Percentiles rank a stretch among this genome's conserved stretches.
phyloP scores from a whole-genome alignment of 164 flowering plant species.

The Tinospora cordifolia region DNA sequence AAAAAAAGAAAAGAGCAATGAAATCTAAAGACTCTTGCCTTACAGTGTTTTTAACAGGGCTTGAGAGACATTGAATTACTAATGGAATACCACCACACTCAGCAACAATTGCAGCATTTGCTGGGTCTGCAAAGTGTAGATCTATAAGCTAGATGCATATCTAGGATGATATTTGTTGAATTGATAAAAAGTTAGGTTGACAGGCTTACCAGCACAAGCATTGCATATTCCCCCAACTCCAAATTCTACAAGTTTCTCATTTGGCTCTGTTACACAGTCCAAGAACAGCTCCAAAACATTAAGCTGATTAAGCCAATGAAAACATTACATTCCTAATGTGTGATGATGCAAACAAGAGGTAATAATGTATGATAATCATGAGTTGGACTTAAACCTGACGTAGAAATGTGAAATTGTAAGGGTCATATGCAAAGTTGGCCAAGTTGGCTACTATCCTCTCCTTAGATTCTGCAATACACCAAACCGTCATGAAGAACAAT shows the following conservation, averaged over 20 bases:
- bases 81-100: constrained; percentile 67
- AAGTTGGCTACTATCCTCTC: constrained; percentile 74
- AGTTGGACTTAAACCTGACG: constrained; percentile 49
- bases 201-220: constrained; percentile 52
- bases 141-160: background rate
- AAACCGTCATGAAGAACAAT: background rate
- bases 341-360: constrained; percentile 6
- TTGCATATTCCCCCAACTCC: constrained; percentile 85
- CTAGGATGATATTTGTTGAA: background rate
- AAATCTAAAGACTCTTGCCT: constrained; percentile 14
- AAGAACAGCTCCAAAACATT: constrained; percentile 89
- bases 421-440: constrained; percentile 93
- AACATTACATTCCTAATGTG: background rate
- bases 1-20: background rate
- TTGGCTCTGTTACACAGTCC: constrained; percentile 89
- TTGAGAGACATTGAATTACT: constrained; percentile 63
- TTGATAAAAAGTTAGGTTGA: constrained; percentile 4
- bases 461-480: constrained; percentile 44
- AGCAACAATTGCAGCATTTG: constrained; percentile 49
- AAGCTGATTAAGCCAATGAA: constrained; percentile 41
- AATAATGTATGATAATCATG: background rate
- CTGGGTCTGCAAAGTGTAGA: constrained; percentile 44
- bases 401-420: constrained; percentile 67
- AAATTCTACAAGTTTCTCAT: constrained; percentile 87
- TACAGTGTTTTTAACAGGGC: constrained; percentile 81